Evolutionary conservation across 331 rosid species (phyloP).

Genomic region (Quercus phellos): DNA sequence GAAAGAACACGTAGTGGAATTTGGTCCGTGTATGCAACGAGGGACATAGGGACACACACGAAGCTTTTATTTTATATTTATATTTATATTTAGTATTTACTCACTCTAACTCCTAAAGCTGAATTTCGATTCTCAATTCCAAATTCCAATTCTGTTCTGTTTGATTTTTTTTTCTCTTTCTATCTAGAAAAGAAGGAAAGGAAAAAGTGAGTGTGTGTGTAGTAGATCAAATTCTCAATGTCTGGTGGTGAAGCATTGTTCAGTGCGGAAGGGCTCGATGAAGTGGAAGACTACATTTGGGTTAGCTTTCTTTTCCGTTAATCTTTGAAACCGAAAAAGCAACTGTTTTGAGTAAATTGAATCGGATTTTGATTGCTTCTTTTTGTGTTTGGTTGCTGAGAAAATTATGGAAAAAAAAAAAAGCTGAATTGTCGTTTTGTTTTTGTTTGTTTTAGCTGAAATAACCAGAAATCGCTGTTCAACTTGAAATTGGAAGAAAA

Average conservation of each 20-base stretch:
- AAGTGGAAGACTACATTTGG: constrained; percentile 69
- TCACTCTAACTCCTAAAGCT: background rate
- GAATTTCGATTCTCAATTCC: background rate
- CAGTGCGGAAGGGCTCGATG: constrained; percentile 34
- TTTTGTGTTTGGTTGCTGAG: background rate
- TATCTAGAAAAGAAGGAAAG: background rate
- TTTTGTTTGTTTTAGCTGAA: background rate
- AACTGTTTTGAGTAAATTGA: background rate
- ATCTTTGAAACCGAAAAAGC: background rate
- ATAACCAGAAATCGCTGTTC: background rate
- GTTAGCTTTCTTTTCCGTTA: constrained; percentile 27
- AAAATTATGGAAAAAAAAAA: too few relatives aligned
- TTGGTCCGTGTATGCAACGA: constrained; percentile 75
- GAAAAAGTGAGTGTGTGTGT: too few relatives aligned
- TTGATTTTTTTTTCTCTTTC: background rate
- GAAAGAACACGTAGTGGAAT: constrained; percentile 57
- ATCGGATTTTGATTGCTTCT: background rate
- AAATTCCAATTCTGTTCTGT: background rate
- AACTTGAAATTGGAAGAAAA: too few relatives aligned
- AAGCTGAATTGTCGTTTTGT: too few relatives aligned
- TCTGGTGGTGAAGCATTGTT: constrained; percentile 35
- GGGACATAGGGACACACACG: constrained; percentile 57
- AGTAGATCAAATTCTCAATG: constrained; percentile 25
- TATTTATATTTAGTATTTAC: too few relatives aligned
- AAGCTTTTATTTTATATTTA: background rate